These are phyloP conservation scores for Pontederia crassipes DNA, from an alignment of 176 grass and related monocot species.

Conservation along the genomic window DNA sequence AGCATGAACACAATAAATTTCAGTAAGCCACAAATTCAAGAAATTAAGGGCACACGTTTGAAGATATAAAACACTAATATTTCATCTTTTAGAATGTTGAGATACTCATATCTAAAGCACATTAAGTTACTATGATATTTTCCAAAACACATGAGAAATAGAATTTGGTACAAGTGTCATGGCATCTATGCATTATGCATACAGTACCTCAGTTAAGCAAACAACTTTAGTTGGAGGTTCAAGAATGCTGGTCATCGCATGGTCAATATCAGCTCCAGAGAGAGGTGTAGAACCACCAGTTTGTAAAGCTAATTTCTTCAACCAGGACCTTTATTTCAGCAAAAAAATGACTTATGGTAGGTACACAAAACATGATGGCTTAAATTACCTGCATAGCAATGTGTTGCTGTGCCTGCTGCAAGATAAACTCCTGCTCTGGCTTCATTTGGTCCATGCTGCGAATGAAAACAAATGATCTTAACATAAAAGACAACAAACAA, in stretches of 20 bases:
- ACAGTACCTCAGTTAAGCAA: conserved; percentile 24
- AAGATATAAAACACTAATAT: too few species aligned
- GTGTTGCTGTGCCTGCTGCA: conserved; percentile 28
- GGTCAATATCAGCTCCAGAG: neutral
- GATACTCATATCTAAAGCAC: too few species aligned
- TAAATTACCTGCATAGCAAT: conserved; percentile 23
- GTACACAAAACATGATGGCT: neutral
- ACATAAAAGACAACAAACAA: neutral
- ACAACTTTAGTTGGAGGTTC: conserved; percentile 22
- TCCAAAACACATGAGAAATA: neutral
- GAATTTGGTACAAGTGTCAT: neutral
- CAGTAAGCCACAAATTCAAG: neutral
- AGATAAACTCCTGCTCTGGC: conserved; percentile 24
- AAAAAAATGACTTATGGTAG: neutral
- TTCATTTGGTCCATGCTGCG: conserved; percentile 20
- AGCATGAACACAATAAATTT: neutral
- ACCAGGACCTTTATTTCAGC: neutral
- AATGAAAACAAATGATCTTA: neutral
- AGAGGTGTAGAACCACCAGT: conserved; percentile 2
- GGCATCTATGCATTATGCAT: neutral
- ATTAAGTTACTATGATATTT: neutral
- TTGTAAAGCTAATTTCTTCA: conserved; percentile 26
- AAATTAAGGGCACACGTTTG: too few species aligned
- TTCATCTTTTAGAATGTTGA: too few species aligned
- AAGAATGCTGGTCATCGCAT: neutral